Base-by-base conservation (phyloP, 306 rosid genomes). In the Quercus berberidifolia region DNA sequence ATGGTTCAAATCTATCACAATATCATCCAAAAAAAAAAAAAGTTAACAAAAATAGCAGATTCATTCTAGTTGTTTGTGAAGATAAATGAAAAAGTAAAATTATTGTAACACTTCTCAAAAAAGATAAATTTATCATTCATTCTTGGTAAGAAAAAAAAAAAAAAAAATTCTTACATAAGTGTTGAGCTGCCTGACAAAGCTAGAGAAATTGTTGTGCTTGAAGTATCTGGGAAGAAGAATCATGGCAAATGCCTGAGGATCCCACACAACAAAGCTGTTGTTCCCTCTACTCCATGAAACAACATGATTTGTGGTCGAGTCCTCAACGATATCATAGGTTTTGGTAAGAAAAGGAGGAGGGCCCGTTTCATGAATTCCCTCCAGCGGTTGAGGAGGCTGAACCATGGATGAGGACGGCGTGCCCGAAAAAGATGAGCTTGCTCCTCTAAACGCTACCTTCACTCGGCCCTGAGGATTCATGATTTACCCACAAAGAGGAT, bases 151-250 rank as follows among this genome's bases (percentile, higher is more conserved):
- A 46, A 35, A 28, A 21, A 5, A 19, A 64, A 43, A 26, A 46
- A 35, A 28, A 21, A 5, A 19, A 19, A 35, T 23, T 81, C 97
- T 84, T 56, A 95, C 99, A 88, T 95, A 95, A 65, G 97, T 92
- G 75, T 95, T 95, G 51, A 95, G 96, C 86, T 95, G 99, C 76
- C 99, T 81, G 69, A 92, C 97, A 78, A 95, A 95, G 88, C 98
- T 95, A 3, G 98, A 92, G 90, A 95, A 95, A 77, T 95, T 95
- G 85, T 79, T 84, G 87, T 95, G 99, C 85, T 95, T 95, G 94
- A 95, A 95, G 83, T 85, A 90, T 83, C 78, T 92, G 28, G 99
- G 98, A 3, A 95, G 92, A 81, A 95, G 98, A 51, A 11, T 79
- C 33, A 67, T 20, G 68, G 97, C 78, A 56, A 92, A 95, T 15